Evolutionary conservation across 345 rosid genomes (phyloP).

Genomic region (Crucihimalaya himalaica): DNA sequence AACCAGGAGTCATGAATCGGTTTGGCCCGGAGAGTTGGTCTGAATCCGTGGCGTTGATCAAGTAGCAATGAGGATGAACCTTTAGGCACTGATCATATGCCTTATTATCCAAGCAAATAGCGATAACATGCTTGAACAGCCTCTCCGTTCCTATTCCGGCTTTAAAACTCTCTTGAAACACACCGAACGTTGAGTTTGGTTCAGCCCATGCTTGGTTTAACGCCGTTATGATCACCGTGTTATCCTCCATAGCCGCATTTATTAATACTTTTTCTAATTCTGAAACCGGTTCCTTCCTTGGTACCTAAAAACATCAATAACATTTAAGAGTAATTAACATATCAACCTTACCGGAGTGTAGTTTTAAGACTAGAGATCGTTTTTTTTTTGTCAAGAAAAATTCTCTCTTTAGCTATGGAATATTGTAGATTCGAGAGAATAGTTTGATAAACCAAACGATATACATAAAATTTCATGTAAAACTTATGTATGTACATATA

Average conservation of each 20-base stretch:
- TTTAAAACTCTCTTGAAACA: conserved; percentile 59
- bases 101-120: conserved; percentile 51
- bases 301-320: conserved; percentile 1
- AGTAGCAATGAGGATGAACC: conserved; percentile 58
- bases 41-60: conserved; percentile 39
- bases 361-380: not conserved
- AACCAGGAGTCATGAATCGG: conserved; percentile 56
- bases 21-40: conserved; percentile 47
- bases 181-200: conserved; percentile 55
- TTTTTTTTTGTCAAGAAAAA: not conserved
- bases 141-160: conserved; percentile 47
- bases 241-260: conserved; percentile 42
- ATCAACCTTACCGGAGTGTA: not conserved
- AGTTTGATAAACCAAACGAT: not conserved
- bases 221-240: conserved; percentile 67
- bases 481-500: not conserved
- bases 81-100: conserved; percentile 53
- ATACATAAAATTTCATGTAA: not conserved
- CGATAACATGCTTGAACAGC: conserved; percentile 56
- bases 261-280: conserved; percentile 34
- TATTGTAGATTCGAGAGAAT: not conserved
- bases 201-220: conserved; percentile 70
- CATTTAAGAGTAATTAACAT: not conserved
- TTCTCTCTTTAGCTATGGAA: not conserved
- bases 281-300: conserved; percentile 25